phyloP scores from a whole-genome alignment of 2,329 filamentous ascomycete genomes.

The Massarina eburnea region DNA sequence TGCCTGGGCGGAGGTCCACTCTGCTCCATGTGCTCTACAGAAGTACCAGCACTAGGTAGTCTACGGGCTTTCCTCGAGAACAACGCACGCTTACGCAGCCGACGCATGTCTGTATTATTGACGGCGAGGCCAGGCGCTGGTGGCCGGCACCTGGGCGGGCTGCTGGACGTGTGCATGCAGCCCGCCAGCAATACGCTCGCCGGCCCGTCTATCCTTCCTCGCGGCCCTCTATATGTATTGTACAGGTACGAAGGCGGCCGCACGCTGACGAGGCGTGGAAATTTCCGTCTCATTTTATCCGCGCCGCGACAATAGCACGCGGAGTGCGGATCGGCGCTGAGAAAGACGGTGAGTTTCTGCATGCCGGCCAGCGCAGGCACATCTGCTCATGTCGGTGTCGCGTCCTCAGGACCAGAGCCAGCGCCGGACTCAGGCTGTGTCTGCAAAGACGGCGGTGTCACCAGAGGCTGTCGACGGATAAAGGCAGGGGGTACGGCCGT shows the following conservation, averaged over 20 bases:
- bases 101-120: too few relatives aligned
- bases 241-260: too few relatives aligned
- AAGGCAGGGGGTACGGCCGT: slow-evolving; percentile 21
- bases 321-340: slow-evolving; percentile 7
- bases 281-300: slow-evolving; percentile 34
- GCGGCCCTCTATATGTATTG: too few relatives aligned
- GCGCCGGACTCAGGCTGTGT: slow-evolving; percentile 20
- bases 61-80: too few relatives aligned
- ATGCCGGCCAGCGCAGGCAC: slow-evolving; percentile 11
- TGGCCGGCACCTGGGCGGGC: neutral
- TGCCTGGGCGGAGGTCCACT: too few relatives aligned
- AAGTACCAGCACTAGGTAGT: too few relatives aligned
- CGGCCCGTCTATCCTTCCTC: slow-evolving; percentile 20
- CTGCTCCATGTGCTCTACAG: too few relatives aligned
- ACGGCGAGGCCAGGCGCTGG: too few relatives aligned
- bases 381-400: slow-evolving; percentile 10
- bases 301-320: slow-evolving; percentile 22
- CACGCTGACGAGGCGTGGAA: slow-evolving; percentile 26
- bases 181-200: too few relatives aligned
- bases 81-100: too few relatives aligned
- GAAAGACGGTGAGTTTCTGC: slow-evolving; percentile 15
- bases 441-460: slow-evolving; percentile 14
- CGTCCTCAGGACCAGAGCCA: too few relatives aligned
- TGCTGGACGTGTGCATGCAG: neutral
- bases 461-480: slow-evolving; percentile 21